phyloP scores from a whole-genome alignment of 176 grass and related monocot genomes.

The Carex parvula region DNA sequence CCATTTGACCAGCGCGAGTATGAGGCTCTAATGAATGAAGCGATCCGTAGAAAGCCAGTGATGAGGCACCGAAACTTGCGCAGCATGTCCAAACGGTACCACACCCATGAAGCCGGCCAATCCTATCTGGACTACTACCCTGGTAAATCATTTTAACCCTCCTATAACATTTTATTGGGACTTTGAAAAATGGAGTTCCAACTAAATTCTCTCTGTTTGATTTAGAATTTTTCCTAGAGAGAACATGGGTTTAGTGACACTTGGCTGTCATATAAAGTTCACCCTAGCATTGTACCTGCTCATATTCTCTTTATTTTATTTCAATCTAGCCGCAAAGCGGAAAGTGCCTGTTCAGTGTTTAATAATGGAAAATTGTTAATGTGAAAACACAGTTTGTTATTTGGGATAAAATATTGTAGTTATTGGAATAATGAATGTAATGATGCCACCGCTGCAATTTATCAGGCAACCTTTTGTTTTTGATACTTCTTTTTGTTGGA shows the following conservation, averaged over 20 bases:
- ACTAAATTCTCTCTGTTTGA: neutral
- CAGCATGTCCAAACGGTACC: constrained; percentile 44
- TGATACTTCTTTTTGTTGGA: neutral
- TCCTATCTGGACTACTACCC: constrained; percentile 68
- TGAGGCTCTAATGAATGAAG: constrained; percentile 49
- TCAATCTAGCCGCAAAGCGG: neutral
- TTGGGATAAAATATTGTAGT: neutral
- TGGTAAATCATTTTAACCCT: constrained; percentile 26
- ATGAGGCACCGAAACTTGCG: constrained; percentile 46
- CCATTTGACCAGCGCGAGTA: constrained; percentile 60
- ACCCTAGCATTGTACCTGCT: neutral
- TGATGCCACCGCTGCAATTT: neutral
- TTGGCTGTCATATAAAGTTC: neutral
- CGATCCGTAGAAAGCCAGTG: constrained; percentile 43
- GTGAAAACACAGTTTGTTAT: neutral
- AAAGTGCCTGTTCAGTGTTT: neutral
- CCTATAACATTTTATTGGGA: neutral
- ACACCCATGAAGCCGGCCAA: constrained; percentile 29
- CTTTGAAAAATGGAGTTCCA: neutral
- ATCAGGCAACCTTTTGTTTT: neutral
- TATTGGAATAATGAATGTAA: neutral
- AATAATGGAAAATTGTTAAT: neutral
- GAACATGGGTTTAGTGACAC: constrained; percentile 3
- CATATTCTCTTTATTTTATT: neutral
- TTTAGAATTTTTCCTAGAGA: neutral